Percentiles rank a stretch among this genome's conserved stretches.
Conservation (phyloP, 345 rosid genomes). For the Arabis alpina region DNA sequence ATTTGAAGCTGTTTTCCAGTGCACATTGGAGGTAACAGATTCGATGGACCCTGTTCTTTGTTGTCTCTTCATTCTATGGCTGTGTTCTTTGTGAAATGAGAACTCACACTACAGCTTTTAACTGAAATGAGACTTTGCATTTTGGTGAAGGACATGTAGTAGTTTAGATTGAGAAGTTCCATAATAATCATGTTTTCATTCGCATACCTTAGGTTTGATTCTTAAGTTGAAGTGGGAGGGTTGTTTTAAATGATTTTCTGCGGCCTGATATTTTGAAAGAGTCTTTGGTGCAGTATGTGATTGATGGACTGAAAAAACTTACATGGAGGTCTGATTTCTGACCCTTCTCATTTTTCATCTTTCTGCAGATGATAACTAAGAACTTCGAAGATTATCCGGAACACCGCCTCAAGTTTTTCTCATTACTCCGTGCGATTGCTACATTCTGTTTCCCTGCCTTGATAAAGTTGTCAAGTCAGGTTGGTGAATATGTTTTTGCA, state of each 20-base stretch:
- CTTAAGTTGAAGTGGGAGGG: conserved; percentile 11
- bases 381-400: conserved; percentile 99
- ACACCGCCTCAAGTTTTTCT: conserved; percentile 97
- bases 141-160: conserved; percentile 6
- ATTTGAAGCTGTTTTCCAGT: conserved; percentile 98
- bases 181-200: conserved; percentile 7
- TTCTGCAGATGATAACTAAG: conserved; percentile 92
- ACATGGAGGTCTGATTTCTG: conserved; percentile 13
- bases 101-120: background rate
- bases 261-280: background rate
- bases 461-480: conserved; percentile 93
- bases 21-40: conserved; percentile 85
- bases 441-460: conserved; percentile 91
- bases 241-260: background rate
- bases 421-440: conserved; percentile 97
- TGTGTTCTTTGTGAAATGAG: background rate
- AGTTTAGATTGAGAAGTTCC: conserved; percentile 13
- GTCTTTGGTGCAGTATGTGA: conserved; percentile 15
- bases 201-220: conserved; percentile 10
- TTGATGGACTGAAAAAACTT: background rate
- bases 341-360: conserved; percentile 2
- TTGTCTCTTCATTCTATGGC: background rate
- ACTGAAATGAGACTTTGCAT: background rate
- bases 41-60: background rate
- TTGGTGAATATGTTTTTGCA: conserved; percentile 44